A percentile compares a stretch with the other conserved stretches of the same genome.
Conservation (phyloP, 2,329 filamentous ascomycete genomes). For the Pestalotiopsis sp. region DNA sequence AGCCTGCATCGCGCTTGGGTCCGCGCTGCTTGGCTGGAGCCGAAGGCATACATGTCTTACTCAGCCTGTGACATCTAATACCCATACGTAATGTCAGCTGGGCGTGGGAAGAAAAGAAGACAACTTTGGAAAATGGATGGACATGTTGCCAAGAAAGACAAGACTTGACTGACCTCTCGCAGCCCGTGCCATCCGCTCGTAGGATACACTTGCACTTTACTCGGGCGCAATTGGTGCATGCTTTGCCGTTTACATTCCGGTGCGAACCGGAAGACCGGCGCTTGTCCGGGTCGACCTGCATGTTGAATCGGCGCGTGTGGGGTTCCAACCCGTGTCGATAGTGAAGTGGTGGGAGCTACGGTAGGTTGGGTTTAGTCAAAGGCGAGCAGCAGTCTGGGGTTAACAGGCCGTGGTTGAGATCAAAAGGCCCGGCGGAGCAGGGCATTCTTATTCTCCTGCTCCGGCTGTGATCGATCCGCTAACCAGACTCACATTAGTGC, state of each 20-base stretch:
- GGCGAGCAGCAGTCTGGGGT: not conserved
- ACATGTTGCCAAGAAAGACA: not conserved
- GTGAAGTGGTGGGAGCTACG: not conserved
- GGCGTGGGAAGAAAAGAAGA: constrained; percentile 6
- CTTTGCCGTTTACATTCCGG: constrained; percentile 21
- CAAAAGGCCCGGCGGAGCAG: not conserved
- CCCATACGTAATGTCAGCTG: constrained; percentile 17
- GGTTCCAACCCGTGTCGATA: not conserved
- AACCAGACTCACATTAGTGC: not conserved
- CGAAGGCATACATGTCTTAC: constrained; percentile 48
- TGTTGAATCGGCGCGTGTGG: not conserved
- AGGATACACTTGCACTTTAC: constrained; percentile 52
- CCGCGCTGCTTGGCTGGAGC: constrained; percentile 28
- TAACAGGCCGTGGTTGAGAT: not conserved
- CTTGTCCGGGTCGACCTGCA: not conserved
- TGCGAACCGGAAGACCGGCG: not conserved
- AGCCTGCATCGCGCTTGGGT: constrained; percentile 12
- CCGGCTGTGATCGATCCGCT: not conserved
- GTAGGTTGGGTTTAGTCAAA: not conserved
- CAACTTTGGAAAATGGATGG: not conserved
- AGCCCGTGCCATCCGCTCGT: constrained; percentile 27
- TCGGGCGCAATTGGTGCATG: constrained; percentile 46
- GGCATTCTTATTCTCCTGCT: not conserved
- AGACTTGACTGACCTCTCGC: constrained; percentile 28
- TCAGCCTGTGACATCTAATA: constrained; percentile 41